A percentile compares a stretch with the other conserved stretches of the same genome.
Conservation (phyloP, 306 rosid genomes). For the Lotus japonicus region DNA sequence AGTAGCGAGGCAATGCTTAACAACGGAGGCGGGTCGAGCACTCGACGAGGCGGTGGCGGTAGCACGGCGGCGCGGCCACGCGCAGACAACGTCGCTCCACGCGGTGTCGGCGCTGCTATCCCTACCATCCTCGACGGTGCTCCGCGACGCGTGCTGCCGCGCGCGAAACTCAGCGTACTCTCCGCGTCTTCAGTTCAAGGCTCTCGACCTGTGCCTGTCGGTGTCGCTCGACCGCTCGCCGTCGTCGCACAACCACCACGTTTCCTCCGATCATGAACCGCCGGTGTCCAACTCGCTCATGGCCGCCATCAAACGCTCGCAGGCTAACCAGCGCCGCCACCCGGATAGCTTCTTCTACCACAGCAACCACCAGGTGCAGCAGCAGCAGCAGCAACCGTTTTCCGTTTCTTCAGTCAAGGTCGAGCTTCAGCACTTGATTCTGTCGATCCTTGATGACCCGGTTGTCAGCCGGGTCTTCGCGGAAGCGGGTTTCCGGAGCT, state of each 20-base stretch:
- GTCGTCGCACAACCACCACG: slow-evolving; percentile 48
- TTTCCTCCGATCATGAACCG: slow-evolving; percentile 61
- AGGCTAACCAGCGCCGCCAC: slow-evolving; percentile 88
- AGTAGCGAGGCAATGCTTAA: slow-evolving; percentile 87
- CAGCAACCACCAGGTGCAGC: slow-evolving; percentile 26
- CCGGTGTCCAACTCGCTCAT: slow-evolving; percentile 93
- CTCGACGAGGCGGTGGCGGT: slow-evolving; percentile 90
- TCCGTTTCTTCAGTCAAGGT: slow-evolving; percentile 68
- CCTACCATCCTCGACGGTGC: slow-evolving; percentile 54
- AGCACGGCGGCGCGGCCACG: slow-evolving; percentile 86
- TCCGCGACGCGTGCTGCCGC: slow-evolving; percentile 82
- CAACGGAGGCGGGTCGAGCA: slow-evolving; percentile 65
- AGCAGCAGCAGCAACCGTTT: slow-evolving; percentile 63
- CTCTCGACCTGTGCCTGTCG: slow-evolving; percentile 76
- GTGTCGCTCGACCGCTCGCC: slow-evolving; percentile 83
- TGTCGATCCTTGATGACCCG: slow-evolving; percentile 91
- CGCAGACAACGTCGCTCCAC: slow-evolving; percentile 89
- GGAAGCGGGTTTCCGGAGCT: slow-evolving; percentile 97
- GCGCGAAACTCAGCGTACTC: slow-evolving; percentile 78
- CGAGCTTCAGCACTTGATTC: slow-evolving; percentile 74
- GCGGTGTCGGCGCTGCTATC: slow-evolving; percentile 81
- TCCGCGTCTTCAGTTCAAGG: slow-evolving; percentile 84
- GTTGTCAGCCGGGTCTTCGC: slow-evolving; percentile 89
- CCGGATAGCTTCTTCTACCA: slow-evolving; percentile 76
- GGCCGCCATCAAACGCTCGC: slow-evolving; percentile 97